Base-by-base conservation (phyloP, 306 rosid genomes). In the Ochetophila trinervis region DNA sequence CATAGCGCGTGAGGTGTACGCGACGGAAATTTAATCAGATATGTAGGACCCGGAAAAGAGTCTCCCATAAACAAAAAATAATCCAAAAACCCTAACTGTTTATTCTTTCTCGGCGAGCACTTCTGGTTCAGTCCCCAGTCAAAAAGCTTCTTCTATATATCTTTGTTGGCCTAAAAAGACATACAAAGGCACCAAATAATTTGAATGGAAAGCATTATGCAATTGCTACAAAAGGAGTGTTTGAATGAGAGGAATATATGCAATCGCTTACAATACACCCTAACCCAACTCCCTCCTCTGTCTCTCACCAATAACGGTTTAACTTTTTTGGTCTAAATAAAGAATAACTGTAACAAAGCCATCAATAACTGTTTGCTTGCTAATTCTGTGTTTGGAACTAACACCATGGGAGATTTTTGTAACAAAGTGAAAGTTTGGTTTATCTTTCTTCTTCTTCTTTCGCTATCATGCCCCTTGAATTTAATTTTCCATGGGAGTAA, bases 91-190 rank as follows among this genome's bases (percentile, higher is more conserved):
- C 53, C 55, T 59, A 51, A 75, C 87, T 70, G 76, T 65, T 73
- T 50, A 69, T 73, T 71, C 69, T 70, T 78, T 64, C 68, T 70
- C 12, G 69, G 74, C 18, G 62, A 65, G 69, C 68, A 42, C 61
- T 37, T 76, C 45, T 45, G 62, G 62, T 53, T 62, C 61, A 62
- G 70, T 61, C 75, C 78, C 77, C 79, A 78, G 99, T 94, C 97
- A 94, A 94, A 90, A 90, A 87, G 96, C 68, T 69, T 78, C 76
- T 81, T 76, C 76, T 69, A 84, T n/a, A n/a, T n/a, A n/a, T 69
- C 98, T 93, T 93, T 79, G 82, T 82, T 88, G 87, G 96, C 97
- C 95, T 90, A 86, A 90, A 94, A 94, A 90, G 99, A 94, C 95
- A 80, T 83, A 57, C 86, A 78, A 86, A 86, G 87, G 70, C 80